Base-by-base conservation (phyloP, 2,329 filamentous ascomycete species). In the Torrubiellomyces zombiae region DNA sequence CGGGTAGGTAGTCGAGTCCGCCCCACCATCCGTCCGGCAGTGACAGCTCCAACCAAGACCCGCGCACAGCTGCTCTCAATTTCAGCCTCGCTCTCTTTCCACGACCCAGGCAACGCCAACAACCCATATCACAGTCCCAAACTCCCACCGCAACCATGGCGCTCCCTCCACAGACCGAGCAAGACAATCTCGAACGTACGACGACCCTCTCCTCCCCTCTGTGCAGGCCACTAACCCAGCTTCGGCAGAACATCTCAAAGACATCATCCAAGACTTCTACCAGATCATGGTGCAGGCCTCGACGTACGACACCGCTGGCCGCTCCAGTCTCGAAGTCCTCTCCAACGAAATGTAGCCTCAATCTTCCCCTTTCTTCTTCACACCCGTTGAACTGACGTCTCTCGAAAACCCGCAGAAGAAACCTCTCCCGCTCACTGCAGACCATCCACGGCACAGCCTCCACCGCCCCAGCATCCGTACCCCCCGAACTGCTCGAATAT, bases 401-500 rank as follows among this genome's bases (percentile, higher is more conserved):
- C n/a, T n/a, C n/a, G 4, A 11, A 20, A 9, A 10, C 6, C 4
- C 3, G 6, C 18, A 56, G 53, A 18, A 56, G 51, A 44, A 47
- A 45, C 10, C 49, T 57, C 35, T 54, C 50, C 20, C 34, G 34
- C 18, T 47, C 49, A 20, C 49, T 56, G 17, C 49, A 54, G 28
- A 38, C 43, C 25, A 41, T 53, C 20, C 53, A 56, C 39, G 39
- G 42, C 20, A 49, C 55, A 8, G 53, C 59, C 28, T 42, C 53
- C 13, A 47, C 50, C 14, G 51, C 53, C 9, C 31, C 45, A 34
- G 32, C 20, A 5, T 48, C 45, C 16, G 58, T 75, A 13, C 71
- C 71, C 3, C 63, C 62, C 25, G 70, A 75, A 39, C 60, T 77
- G 9, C 58, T 76, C 31, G 57, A 68, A 41, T 78, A 78, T 51